phyloP scores from a whole-genome alignment of 768 basidiomycete genomes.

The Dentipellis fragilis region DNA sequence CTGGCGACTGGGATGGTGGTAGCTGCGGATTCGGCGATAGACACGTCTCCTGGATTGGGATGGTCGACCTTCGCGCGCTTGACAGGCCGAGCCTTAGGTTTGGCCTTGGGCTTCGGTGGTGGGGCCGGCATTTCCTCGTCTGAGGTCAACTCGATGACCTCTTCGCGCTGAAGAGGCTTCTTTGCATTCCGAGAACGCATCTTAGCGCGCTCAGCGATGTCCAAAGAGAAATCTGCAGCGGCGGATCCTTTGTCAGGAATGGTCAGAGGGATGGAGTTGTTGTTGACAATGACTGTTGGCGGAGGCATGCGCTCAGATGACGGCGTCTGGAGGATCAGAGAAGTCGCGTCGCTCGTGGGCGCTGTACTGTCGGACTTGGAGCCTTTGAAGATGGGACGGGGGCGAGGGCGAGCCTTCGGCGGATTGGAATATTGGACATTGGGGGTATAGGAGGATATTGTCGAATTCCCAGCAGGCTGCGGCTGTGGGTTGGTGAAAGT shows the following conservation, averaged over 20 bases:
- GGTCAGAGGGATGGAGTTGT: neutral
- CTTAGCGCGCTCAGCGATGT: conserved; percentile 25
- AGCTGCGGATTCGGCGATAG: conserved; percentile 8
- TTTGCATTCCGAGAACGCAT: conserved; percentile 19
- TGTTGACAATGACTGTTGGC: neutral
- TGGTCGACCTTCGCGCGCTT: conserved; percentile 10
- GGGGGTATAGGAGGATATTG: conserved; percentile 8
- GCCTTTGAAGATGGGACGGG: conserved; percentile 9
- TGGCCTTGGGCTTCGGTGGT: conserved; percentile 5
- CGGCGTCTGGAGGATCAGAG: conserved; percentile 3
- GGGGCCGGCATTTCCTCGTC: conserved; percentile 19
- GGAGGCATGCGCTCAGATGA: neutral
- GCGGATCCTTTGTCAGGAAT: neutral
- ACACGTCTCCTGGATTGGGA: conserved; percentile 3
- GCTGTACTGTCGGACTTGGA: neutral
- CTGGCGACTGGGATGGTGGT: conserved; percentile 15
- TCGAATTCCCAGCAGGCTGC: neutral
- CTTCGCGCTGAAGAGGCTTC: conserved; percentile 6
- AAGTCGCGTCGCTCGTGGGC: conserved; percentile 5
- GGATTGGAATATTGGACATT: conserved; percentile 3
- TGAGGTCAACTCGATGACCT: conserved; percentile 20
- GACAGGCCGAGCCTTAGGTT: conserved; percentile 5
- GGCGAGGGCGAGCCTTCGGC: conserved; percentile 7
- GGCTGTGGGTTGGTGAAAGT: neutral
- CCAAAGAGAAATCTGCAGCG: conserved; percentile 11